Base-by-base conservation (phyloP, 352 stramenopile genomes). In the Pythium aristosporum region DNA sequence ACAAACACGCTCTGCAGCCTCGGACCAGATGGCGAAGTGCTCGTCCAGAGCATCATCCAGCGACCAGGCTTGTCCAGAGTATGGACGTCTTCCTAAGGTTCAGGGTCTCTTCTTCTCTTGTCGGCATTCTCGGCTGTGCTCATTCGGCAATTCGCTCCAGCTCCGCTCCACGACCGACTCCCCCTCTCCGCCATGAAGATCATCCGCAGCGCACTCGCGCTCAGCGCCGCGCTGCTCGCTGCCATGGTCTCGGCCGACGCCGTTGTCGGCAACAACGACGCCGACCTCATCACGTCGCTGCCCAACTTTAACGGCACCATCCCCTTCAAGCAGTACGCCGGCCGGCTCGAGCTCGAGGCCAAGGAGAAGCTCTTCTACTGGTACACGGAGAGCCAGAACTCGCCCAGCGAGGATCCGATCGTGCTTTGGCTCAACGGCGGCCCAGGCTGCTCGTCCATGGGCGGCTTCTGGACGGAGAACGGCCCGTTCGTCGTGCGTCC, bases 371-470 rank as follows among this genome's bases (percentile, higher is more conserved):
- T 92, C 41, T 93, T 92, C 49, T 92, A 92, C 71, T 92, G 84
- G 84, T 90, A 89, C 67, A 78, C 82, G 15, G 84, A 93, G 65
- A 83, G 77, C 55, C 78, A 90, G 69, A 63, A 71, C 57, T 65
- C 79, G 20, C 80, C 80, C 2, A 64, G 65, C 30, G 73, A 77
- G 12, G 86, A 83, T 55, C 84, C 86, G 55, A 85, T 94, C 60
- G 83, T 92, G 60, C 66, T 93, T 47, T 95, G 85, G 86, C 78
- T 91, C 57, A 92, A 91, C 42, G 87, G 87, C 25, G 87, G 87
- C 2, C 87, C 87, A 0, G 87, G 87, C 4, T 92, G 85, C 69
- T 92, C 81, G 39, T 87, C 83, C 8, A 66, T 95, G 37, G 80
- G 81, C 30, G 87, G 87, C 2, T 74, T 82, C 64, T 85, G 80